A percentile compares a stretch with the other conserved stretches of the same genome.
Conservation (phyloP, 2,329 filamentous ascomycete species). For the Orbilia brochopaga region DNA sequence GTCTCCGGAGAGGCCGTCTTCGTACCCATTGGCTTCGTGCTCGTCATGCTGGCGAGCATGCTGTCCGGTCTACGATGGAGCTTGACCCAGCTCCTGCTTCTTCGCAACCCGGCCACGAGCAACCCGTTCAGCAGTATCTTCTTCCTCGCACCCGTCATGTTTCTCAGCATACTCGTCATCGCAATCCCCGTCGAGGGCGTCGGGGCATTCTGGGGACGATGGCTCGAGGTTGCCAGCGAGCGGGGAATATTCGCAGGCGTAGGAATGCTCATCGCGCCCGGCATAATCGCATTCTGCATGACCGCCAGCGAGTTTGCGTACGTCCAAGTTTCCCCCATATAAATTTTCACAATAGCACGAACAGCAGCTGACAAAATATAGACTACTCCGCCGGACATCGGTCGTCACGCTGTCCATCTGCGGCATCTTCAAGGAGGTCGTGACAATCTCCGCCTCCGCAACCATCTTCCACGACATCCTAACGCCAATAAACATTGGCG, state of each 20-base stretch:
- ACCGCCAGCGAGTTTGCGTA: constrained; percentile 89
- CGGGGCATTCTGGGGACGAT: constrained; percentile 69
- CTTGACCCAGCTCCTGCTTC: constrained; percentile 94
- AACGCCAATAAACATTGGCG: constrained; percentile 83
- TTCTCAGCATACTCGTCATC: constrained; percentile 76
- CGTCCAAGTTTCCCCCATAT: constrained; percentile 13
- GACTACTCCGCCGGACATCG: constrained; percentile 85
- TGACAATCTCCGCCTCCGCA: constrained; percentile 88
- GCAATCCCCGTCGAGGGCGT: constrained; percentile 87
- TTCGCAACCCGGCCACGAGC: constrained; percentile 90
- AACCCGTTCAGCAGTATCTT: constrained; percentile 98
- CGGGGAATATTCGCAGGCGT: constrained; percentile 73
- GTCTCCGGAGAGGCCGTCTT: constrained; percentile 94
- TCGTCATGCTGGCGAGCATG: constrained; percentile 91
- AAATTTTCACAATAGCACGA: background rate
- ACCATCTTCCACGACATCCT: constrained; percentile 87
- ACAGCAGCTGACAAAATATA: too few species aligned
- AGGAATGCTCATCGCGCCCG: constrained; percentile 83
- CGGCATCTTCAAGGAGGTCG: constrained; percentile 98
- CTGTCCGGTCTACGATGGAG: constrained; percentile 97
- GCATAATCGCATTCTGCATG: constrained; percentile 92
- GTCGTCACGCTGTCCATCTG: constrained; percentile 96
- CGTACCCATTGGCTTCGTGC: constrained; percentile 80
- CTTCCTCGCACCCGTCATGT: constrained; percentile 98
- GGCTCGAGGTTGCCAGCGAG: constrained; percentile 68